phyloP scores from a whole-genome alignment of 1,284 basidiomycete genomes.

The Phenoliferia sp. region DNA sequence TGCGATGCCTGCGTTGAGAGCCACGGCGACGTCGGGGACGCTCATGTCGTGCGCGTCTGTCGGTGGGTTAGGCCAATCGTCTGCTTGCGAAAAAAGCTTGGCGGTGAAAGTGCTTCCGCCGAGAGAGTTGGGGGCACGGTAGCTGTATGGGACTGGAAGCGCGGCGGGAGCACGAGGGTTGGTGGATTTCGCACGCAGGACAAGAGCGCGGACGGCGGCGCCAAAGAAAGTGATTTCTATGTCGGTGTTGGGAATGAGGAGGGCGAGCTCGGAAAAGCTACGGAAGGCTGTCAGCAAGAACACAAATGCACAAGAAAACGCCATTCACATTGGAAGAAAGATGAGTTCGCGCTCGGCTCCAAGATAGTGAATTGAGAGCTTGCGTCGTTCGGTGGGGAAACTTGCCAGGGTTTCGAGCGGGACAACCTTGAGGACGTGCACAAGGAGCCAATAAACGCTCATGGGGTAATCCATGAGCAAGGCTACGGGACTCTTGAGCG shows the following conservation, averaged over 20 bases:
- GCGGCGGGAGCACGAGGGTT: neutral
- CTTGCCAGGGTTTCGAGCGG: neutral
- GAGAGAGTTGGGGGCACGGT: neutral
- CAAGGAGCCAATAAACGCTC: neutral
- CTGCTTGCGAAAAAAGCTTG: neutral
- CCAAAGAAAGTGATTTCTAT: neutral
- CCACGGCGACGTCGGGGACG: neutral
- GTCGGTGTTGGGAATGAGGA: slow-evolving; percentile 2
- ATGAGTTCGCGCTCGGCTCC: neutral
- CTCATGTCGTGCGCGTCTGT: neutral
- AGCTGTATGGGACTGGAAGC: neutral
- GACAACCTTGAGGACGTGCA: neutral
- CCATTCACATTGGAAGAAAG: neutral
- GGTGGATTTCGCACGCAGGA: neutral
- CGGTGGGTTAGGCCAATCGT: neutral
- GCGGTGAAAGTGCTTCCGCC: neutral
- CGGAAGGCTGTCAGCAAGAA: neutral
- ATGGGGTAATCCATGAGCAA: neutral
- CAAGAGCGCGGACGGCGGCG: neutral
- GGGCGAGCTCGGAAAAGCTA: neutral
- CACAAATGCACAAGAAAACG: neutral
- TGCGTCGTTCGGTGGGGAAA: neutral
- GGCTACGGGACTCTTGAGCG: neutral
- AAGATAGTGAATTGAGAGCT: neutral
- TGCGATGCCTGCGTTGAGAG: neutral